Evolutionary conservation across 305 asterid species (phyloP).

Genomic region (Euphrasia arctica): DNA sequence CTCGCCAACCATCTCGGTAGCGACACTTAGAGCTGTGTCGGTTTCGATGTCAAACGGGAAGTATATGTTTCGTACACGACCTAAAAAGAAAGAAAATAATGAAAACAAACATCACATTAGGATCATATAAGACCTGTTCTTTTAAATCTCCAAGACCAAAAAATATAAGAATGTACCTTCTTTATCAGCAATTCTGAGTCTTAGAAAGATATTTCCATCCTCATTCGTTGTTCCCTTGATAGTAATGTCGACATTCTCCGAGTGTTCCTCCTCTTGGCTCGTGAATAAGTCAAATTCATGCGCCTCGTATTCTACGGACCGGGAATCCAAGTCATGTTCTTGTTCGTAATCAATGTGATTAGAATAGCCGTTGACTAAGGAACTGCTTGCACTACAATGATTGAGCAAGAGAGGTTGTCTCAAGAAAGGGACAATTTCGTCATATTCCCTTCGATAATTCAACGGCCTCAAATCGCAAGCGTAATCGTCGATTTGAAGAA

Average conservation of each 20-base stretch:
- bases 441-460: conserved; percentile 42
- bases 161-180: conserved; percentile 45
- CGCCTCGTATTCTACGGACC: conserved; percentile 39
- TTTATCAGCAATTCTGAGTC: conserved; percentile 83
- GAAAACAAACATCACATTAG: not conserved
- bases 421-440: conserved; percentile 37
- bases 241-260: conserved; percentile 50
- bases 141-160: not conserved
- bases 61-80: conserved; percentile 72
- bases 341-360: conserved; percentile 47
- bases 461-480: conserved; percentile 42
- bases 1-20: conserved; percentile 88
- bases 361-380: conserved; percentile 49
- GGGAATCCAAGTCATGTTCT: conserved; percentile 43
- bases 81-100: conserved; percentile 31
- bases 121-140: too few species aligned
- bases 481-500: conserved; percentile 62
- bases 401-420: conserved; percentile 43
- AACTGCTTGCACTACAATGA: conserved; percentile 40
- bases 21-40: conserved; percentile 80
- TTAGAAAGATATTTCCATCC: conserved; percentile 62
- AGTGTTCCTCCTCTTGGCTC: conserved; percentile 49
- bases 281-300: conserved; percentile 48
- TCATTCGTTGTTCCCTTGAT: conserved; percentile 64
- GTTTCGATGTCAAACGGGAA: conserved; percentile 73